These are phyloP conservation scores for Aureobasidium mangrovei DNA, from an alignment of 2,329 filamentous ascomycete species.

Conservation along the genomic window DNA sequence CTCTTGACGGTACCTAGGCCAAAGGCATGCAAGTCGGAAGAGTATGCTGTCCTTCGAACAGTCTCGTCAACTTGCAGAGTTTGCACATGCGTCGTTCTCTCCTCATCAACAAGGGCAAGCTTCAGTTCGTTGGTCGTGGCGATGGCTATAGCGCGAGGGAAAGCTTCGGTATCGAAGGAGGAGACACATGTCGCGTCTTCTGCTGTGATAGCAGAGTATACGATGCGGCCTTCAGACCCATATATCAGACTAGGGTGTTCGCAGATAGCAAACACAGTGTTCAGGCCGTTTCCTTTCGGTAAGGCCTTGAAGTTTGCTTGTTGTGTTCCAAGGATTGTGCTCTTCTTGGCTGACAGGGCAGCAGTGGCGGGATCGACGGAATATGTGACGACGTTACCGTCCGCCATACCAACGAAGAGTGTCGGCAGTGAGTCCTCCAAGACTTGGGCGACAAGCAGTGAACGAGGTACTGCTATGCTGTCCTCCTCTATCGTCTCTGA, in stretches of 20 bases:
- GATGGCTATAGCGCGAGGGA: slow-evolving; percentile 70
- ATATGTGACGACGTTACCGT: slow-evolving; percentile 83
- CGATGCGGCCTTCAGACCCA: slow-evolving; percentile 72
- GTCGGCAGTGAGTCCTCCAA: slow-evolving; percentile 60
- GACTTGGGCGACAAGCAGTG: slow-evolving; percentile 70
- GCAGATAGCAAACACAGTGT: slow-evolving; percentile 83
- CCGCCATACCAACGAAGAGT: slow-evolving; percentile 81
- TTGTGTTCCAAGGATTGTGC: slow-evolving; percentile 74
- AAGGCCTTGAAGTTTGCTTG: slow-evolving; percentile 74
- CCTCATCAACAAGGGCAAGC: slow-evolving; percentile 71
- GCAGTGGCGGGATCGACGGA: slow-evolving; percentile 55
- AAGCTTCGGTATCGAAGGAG: slow-evolving; percentile 72
- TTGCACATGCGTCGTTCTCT: slow-evolving; percentile 81
- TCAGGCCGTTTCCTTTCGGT: slow-evolving; percentile 55
- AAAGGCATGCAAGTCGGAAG: slow-evolving; percentile 67
- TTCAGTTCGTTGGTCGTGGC: slow-evolving; percentile 69
- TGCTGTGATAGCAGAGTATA: slow-evolving; percentile 89
- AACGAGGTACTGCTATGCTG: slow-evolving; percentile 70
- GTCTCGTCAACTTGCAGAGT: slow-evolving; percentile 71
- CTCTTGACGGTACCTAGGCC: slow-evolving; percentile 78
- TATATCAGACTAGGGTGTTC: slow-evolving; percentile 94
- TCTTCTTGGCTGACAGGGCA: slow-evolving; percentile 63
- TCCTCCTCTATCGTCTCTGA: slow-evolving; percentile 53
- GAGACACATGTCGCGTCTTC: slow-evolving; percentile 76
- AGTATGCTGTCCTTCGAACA: slow-evolving; percentile 80